phyloP scores from a whole-genome alignment of 106 monocot genomes.

The Dendrobium nobile region DNA sequence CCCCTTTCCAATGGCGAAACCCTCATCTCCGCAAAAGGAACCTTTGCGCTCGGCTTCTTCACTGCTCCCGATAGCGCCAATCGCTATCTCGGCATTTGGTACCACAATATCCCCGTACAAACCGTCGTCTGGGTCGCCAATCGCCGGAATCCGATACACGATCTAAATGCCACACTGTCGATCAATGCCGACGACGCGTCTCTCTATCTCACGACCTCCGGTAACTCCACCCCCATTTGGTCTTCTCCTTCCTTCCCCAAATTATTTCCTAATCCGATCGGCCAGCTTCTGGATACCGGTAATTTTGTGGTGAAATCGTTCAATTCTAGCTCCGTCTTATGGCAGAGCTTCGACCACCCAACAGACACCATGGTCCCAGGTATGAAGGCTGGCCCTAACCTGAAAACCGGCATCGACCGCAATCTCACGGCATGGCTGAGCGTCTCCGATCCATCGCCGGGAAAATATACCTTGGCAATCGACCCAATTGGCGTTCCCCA shows the following conservation, averaged over 20 bases:
- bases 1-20: slow-evolving; percentile 11
- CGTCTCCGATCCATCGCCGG: slow-evolving; percentile 17
- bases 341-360: slow-evolving; percentile 42
- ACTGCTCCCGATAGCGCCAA: slow-evolving; percentile 1
- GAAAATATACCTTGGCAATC: slow-evolving; percentile 9
- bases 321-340: not conserved
- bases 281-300: slow-evolving; percentile 4
- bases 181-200: slow-evolving; percentile 8
- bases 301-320: slow-evolving; percentile 5
- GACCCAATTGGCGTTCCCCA: not conserved
- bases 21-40: slow-evolving; percentile 18
- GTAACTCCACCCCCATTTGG: slow-evolving; percentile 12
- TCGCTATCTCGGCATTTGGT: slow-evolving; percentile 39
- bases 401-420: not conserved
- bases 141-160: slow-evolving; percentile 13
- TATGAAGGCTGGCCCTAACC: slow-evolving; percentile 12
- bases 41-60: slow-evolving; percentile 51
- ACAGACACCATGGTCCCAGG: slow-evolving; percentile 21
- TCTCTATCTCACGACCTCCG: slow-evolving; percentile 6
- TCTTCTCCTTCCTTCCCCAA: slow-evolving; percentile 1
- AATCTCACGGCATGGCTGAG: slow-evolving; percentile 14
- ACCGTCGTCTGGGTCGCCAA: slow-evolving; percentile 38
- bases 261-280: not conserved
- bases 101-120: slow-evolving; percentile 6
- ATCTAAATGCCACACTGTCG: slow-evolving; percentile 6